Conservation (phyloP, 805 yeast species). For the Saturnispora kantuleensis region DNA sequence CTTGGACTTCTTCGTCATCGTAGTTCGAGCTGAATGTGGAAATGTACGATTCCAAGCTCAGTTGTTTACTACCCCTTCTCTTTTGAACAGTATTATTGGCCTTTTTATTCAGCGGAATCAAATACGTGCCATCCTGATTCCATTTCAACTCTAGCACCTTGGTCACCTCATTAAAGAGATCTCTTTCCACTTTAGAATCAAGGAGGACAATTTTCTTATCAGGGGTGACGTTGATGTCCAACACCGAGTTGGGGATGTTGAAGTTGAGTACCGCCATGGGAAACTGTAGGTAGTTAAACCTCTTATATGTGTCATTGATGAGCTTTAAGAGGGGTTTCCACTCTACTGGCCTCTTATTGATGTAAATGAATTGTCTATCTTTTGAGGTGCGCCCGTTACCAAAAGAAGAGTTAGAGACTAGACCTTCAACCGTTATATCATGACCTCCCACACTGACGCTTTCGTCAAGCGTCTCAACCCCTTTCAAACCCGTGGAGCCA, state of each 20-base stretch:
- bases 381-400: conserved; percentile 65
- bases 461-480: conserved; percentile 43
- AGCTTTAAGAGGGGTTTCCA: conserved; percentile 46
- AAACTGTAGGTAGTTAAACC: conserved; percentile 59
- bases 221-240: conserved; percentile 89
- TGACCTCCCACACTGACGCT: conserved; percentile 28
- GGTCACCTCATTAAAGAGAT: conserved; percentile 46
- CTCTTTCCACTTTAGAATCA: conserved; percentile 43
- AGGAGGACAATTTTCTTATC: conserved; percentile 71
- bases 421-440: conserved; percentile 41
- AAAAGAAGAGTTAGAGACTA: conserved; percentile 64
- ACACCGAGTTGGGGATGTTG: conserved; percentile 34
- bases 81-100: conserved; percentile 1
- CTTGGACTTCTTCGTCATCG: conserved; percentile 7
- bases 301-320: conserved; percentile 64
- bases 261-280: conserved; percentile 66
- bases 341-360: conserved; percentile 68
- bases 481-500: conserved; percentile 57
- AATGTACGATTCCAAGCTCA: conserved; percentile 8
- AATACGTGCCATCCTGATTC: conserved; percentile 10
- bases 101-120: conserved; percentile 8
- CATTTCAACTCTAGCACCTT: conserved; percentile 41
- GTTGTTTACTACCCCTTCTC: conserved; percentile 6
- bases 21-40: conserved; percentile 1
- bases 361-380: conserved; percentile 67